These are phyloP conservation scores for Wallemia mellicola DNA, from an alignment of 1,284 basidiomycete species.

Conservation along the genomic window DNA sequence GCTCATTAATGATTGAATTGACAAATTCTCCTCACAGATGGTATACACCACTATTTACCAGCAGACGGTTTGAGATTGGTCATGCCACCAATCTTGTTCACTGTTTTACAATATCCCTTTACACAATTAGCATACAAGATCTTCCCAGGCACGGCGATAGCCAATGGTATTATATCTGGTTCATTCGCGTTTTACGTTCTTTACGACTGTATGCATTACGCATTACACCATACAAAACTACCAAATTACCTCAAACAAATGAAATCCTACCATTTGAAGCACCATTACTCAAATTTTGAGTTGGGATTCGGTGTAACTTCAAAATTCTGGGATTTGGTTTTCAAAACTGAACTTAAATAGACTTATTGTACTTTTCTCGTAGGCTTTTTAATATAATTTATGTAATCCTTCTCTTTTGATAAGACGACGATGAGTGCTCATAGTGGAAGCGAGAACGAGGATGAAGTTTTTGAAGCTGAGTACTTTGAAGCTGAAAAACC, in stretches of 20 bases:
- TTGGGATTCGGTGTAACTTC: conserved; percentile 89
- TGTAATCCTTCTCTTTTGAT: conserved; percentile 2
- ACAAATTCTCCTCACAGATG: conserved; percentile 19
- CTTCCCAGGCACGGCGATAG: conserved; percentile 44
- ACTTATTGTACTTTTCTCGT: neutral
- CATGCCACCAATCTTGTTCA: conserved; percentile 81
- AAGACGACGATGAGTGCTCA: too few species aligned
- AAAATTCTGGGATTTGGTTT: conserved; percentile 84
- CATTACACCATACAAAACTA: conserved; percentile 67
- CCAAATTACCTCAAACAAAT: conserved; percentile 62
- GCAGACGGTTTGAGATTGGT: conserved; percentile 83
- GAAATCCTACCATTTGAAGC: conserved; percentile 96
- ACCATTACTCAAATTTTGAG: conserved; percentile 90
- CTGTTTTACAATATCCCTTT: conserved; percentile 51
- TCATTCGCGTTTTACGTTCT: conserved; percentile 70
- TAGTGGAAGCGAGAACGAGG: neutral
- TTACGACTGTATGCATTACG: conserved; percentile 80
- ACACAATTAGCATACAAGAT: conserved; percentile 53
- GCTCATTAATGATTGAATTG: too few species aligned
- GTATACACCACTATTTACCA: conserved; percentile 88
- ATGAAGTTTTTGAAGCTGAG: neutral
- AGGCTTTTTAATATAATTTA: neutral
- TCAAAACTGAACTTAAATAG: conserved; percentile 29
- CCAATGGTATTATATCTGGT: conserved; percentile 79
- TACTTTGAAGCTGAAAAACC: neutral